Evolutionary conservation across 2,329 filamentous ascomycete species (phyloP), one percentile per base, ranked within the genome.

Genomic region (Epichloe baconii): DNA sequence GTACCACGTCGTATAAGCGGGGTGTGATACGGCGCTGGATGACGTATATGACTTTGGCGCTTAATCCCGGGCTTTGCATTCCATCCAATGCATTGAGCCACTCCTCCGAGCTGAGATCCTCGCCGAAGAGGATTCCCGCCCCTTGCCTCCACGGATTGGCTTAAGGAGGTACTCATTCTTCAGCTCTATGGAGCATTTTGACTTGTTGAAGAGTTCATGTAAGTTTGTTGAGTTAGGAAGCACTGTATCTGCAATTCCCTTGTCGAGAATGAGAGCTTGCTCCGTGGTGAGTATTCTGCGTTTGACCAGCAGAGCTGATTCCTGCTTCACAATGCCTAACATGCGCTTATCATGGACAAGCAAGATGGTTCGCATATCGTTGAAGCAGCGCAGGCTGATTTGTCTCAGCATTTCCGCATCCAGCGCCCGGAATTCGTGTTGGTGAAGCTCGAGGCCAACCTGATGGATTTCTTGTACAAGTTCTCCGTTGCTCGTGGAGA

Each of bases 281-380:
- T 12, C 47, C 1, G 52, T 14, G 0, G 60, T 66, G 5, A 71
- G 48, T 1, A 64, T 61, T 1, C 51, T 19, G 1, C 58, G 57
- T 1, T 35, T 51, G 3, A 65, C 52, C 5, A 71, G 49, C 0
- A 43, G n/a, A 4, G 54, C 49, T 0, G 68, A 51, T 49, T 71
- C 67, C 47, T 68, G 62, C 36, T 55, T 61, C 4, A 71, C 53
- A 11, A 71, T 62, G 8, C 67, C 67, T 1, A 71, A 56, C 65
- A 71, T 69, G 3, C 69, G 64, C 53, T 72, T 71, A 55, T 72
- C 69, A 51, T 71, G 69, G 1, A 68, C 63, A 1, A 72, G 54
- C 10, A 71, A 55, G 5, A 71, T 58, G 0, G 68, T 71, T 0
- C 68, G 63, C 55, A 71, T 57, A 50, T 71, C 68, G 42, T 71